Evolutionary conservation across 1,284 basidiomycete genomes (phyloP).

Genomic region (Apiotrichum porosum): DNA sequence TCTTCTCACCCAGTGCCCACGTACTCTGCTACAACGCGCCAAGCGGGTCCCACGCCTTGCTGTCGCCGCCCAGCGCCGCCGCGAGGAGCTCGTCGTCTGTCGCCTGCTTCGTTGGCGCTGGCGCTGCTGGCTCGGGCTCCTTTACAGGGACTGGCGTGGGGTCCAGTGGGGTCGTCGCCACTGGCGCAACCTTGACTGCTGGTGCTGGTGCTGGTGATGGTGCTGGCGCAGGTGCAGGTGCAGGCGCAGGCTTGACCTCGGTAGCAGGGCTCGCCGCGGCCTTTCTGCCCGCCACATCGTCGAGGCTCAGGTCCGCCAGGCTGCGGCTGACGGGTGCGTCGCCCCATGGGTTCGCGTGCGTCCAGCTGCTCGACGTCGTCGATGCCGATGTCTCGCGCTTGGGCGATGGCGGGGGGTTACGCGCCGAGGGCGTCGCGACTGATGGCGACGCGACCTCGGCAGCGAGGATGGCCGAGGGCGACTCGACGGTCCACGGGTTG

Average conservation of each 20-base stretch:
- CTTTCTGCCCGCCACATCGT: background rate
- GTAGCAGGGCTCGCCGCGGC: no score
- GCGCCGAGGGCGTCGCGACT: background rate
- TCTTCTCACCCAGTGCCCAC: no score
- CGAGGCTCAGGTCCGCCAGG: constrained; percentile 13
- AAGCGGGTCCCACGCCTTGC: constrained; percentile 45
- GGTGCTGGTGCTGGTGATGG: background rate
- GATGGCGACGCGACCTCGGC: background rate
- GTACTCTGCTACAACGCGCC: constrained; percentile 30
- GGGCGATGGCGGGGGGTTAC: background rate
- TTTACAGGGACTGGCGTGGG: no score
- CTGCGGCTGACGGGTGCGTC: constrained; percentile 2
- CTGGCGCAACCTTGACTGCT: background rate
- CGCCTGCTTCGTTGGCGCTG: no score
- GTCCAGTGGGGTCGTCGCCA: no score
- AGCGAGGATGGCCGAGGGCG: background rate
- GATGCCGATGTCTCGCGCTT: background rate
- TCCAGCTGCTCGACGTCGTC: background rate
- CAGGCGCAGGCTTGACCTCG: no score
- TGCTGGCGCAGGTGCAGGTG: background rate
- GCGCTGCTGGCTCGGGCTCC: background rate
- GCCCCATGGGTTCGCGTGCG: constrained; percentile 21
- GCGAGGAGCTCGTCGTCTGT: constrained; percentile 15
- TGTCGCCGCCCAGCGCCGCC: constrained; percentile 37
- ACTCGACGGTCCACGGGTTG: constrained; percentile 20